Conservation (phyloP, 2,329 filamentous ascomycete genomes). For the Ophiosphaerella herpotricha region DNA sequence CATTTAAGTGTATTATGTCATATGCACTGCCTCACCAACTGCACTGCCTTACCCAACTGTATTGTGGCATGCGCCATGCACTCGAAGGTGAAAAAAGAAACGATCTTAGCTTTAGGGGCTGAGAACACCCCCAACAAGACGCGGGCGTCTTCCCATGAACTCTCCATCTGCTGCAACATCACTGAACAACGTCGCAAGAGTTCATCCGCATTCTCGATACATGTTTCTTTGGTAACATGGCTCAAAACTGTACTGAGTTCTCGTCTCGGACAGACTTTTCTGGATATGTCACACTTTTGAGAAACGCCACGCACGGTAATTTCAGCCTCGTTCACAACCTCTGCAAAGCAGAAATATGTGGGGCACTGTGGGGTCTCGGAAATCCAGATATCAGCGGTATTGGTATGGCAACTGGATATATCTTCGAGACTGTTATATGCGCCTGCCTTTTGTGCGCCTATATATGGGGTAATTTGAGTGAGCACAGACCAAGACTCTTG, state of each 20-base stretch:
- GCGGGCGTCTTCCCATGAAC: too few relatives aligned
- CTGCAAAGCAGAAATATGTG: conserved; percentile 24
- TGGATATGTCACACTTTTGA: conserved; percentile 15
- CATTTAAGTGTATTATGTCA: too few relatives aligned
- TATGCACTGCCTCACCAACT: too few relatives aligned
- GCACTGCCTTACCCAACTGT: too few relatives aligned
- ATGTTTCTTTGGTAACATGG: too few relatives aligned
- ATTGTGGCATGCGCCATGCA: too few relatives aligned
- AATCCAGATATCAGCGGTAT: conserved; percentile 30
- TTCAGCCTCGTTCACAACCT: conserved; percentile 12
- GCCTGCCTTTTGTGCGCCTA: not conserved
- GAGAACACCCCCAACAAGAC: too few relatives aligned
- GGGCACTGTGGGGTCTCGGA: conserved; percentile 25
- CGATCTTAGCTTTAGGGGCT: too few relatives aligned
- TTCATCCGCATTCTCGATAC: too few relatives aligned
- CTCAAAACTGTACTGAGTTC: not conserved
- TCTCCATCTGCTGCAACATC: too few relatives aligned
- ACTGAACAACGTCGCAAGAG: too few relatives aligned
- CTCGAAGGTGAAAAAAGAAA: too few relatives aligned
- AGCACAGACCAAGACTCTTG: not conserved
- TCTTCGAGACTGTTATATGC: conserved; percentile 19
- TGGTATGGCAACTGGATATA: conserved; percentile 28
- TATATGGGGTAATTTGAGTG: not conserved
- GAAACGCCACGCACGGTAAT: conserved; percentile 12
- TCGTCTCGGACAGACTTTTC: conserved; percentile 12